A percentile compares a stretch with the other conserved stretches of the same genome.
Conservation (phyloP, 116 monocot species). For the Posidonia oceanica region DNA sequence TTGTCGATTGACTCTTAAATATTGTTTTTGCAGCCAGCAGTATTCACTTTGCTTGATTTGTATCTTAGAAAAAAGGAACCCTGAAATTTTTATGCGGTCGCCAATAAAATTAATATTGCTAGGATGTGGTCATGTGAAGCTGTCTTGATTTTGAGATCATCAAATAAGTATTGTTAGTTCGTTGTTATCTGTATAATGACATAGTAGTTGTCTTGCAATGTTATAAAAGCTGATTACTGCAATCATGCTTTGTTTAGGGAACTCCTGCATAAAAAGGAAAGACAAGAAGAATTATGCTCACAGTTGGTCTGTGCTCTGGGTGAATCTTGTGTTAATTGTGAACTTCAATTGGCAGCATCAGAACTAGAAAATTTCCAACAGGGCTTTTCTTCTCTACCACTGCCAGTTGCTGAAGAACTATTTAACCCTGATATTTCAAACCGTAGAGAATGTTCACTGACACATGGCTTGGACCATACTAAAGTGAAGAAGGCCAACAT, state of each 20-base stretch:
- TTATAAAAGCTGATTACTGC: too few species aligned
- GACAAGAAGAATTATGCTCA: conserved; percentile 48
- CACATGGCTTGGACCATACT: conserved; percentile 33
- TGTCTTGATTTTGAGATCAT: too few species aligned
- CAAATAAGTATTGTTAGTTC: too few species aligned
- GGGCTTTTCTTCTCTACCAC: conserved; percentile 54
- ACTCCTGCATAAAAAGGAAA: conserved; percentile 42
- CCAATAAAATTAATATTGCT: too few species aligned
- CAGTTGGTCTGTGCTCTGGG: conserved; percentile 34
- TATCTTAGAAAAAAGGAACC: too few species aligned
- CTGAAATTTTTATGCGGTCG: too few species aligned
- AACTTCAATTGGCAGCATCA: conserved; percentile 32
- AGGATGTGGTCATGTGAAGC: too few species aligned
- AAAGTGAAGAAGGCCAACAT: conserved; percentile 49
- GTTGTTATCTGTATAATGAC: too few species aligned
- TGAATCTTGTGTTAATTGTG: conserved; percentile 35
- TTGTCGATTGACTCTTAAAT: too few species aligned
- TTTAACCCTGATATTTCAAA: conserved; percentile 50
- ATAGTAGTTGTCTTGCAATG: too few species aligned
- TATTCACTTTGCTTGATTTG: too few species aligned
- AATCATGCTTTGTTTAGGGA: conserved; percentile 24
- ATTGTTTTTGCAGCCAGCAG: too few species aligned
- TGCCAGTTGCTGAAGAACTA: conserved; percentile 39
- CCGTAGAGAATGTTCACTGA: conserved; percentile 18
- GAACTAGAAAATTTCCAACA: conserved; percentile 45